Evolutionary conservation across 2,329 filamentous ascomycete species (phyloP), one percentile per base, ranked within the genome.

Genomic region (Aspergillus proliferans): DNA sequence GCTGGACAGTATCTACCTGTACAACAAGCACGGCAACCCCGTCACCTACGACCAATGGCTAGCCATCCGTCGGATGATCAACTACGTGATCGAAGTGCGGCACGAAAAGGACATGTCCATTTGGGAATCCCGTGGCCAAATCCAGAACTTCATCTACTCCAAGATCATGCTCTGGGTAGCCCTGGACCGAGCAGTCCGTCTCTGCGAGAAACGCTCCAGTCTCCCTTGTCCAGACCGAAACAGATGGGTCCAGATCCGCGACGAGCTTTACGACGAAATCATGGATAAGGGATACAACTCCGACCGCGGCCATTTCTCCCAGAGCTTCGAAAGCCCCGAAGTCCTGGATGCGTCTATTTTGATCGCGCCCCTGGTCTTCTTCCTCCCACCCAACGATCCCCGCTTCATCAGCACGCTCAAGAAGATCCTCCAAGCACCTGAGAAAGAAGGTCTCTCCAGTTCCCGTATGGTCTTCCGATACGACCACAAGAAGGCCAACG

Each of bases 101-200:
- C 69, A 83, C 49, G 71, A 84, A 40, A 81, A 82, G 10, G 86
- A 91, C 61, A 89, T 89, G 85, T 88, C 85, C 2, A 91, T 90
- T 58, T 90, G 86, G 87, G 87, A 91, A 64, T 86, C 88, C 5
- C 80, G 86, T 39, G 86, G 86, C 55, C 73, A 83, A 59, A 86
- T 86, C 62, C 86, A 89, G 66, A 81, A 88, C 60, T 91, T 89
- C 57, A 81, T 84, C 12, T 91, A 90, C 68, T 87, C 84, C n/a
- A 88, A 90, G 63, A 78, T 91, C 54, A 87, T 90, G 83, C 76
- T 91, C 19, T 91, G 86, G 87, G 87, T 91, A 3, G 85, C 86
- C 15, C 82, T 91, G 53, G 87, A 91, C 63, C 82, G 86, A 4
- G 86, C 84, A 8, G 70, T 90, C 10, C 84, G 87, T 2, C 77